Evolutionary conservation across 2,329 filamentous ascomycete genomes (phyloP).

Genomic region (Pseudogymnoascus sp.): DNA sequence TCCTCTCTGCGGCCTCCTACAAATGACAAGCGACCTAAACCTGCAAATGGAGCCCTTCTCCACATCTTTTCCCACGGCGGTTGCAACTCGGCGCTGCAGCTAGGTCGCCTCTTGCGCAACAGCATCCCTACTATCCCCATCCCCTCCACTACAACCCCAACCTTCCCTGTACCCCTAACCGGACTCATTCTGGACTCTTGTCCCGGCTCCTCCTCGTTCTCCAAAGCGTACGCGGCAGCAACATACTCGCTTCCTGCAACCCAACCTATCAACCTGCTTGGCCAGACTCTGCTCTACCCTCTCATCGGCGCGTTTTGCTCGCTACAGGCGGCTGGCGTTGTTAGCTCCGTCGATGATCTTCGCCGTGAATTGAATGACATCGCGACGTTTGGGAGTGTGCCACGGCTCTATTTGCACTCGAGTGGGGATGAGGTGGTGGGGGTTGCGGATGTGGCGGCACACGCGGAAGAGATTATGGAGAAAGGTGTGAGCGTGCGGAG

Average conservation of each 20-base stretch:
- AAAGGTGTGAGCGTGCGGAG: neutral
- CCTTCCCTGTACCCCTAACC: slow-evolving; percentile 11
- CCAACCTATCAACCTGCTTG: slow-evolving; percentile 11
- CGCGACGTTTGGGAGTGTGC: neutral
- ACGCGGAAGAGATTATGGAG: neutral
- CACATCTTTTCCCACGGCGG: slow-evolving; percentile 14
- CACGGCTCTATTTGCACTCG: neutral
- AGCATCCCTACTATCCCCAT: slow-evolving; percentile 11
- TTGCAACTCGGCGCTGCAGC: slow-evolving; percentile 14
- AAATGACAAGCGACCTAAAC: neutral
- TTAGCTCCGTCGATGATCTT: neutral
- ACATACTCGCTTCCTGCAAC: neutral
- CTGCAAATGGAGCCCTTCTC: slow-evolving; percentile 11
- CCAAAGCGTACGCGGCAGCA: neutral
- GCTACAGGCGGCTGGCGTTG: slow-evolving; percentile 7
- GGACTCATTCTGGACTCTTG: neutral
- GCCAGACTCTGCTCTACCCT: slow-evolving; percentile 6
- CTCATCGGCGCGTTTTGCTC: neutral
- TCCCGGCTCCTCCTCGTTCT: neutral
- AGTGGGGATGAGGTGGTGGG: neutral
- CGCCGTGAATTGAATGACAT: neutral
- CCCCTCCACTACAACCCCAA: neutral
- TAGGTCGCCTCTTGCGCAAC: slow-evolving; percentile 17
- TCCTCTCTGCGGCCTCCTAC: slow-evolving; percentile 13
- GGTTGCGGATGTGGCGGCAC: neutral